Conservation (phyloP, 305 asterid genomes). For the Fraxinus xanthoxyloides region DNA sequence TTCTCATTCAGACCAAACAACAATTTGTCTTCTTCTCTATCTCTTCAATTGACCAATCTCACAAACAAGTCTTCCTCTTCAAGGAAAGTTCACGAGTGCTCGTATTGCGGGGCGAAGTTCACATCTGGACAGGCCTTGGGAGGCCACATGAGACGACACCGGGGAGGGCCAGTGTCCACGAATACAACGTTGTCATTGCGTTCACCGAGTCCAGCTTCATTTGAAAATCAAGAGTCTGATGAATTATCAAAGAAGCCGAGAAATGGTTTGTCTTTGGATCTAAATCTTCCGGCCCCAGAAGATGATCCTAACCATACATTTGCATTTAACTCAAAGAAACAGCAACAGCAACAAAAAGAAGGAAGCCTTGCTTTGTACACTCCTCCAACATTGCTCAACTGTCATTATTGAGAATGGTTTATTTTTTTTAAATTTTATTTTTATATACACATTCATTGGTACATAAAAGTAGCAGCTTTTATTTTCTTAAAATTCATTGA, state of each 20-base stretch:
- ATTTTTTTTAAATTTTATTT: background rate
- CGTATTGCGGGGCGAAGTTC: slow-evolving; percentile 79
- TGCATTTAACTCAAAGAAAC: slow-evolving; percentile 28
- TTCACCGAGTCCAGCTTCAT: slow-evolving; percentile 24
- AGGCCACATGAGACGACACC: slow-evolving; percentile 92
- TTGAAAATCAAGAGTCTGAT: slow-evolving; percentile 20
- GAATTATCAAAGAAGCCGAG: slow-evolving; percentile 26
- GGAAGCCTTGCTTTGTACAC: slow-evolving; percentile 36
- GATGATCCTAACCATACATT: slow-evolving; percentile 38
- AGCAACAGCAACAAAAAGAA: slow-evolving; percentile 30
- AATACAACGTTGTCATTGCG: slow-evolving; percentile 29
- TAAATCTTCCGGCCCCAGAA: slow-evolving; percentile 73
- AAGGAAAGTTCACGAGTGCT: slow-evolving; percentile 60
- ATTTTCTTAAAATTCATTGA: slow-evolving; percentile 1
- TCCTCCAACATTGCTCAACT: slow-evolving; percentile 50
- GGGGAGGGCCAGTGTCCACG: slow-evolving; percentile 36
- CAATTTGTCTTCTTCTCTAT: slow-evolving; percentile 36
- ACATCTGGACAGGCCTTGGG: slow-evolving; percentile 90
- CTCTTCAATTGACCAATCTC: slow-evolving; percentile 37
- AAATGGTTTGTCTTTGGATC: slow-evolving; percentile 57
- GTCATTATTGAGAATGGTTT: slow-evolving; percentile 45
- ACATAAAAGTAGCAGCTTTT: background rate
- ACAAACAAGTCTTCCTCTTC: slow-evolving; percentile 34
- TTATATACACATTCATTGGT: slow-evolving; percentile 21
- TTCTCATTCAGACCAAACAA: slow-evolving; percentile 11